phyloP scores from a whole-genome alignment of 208 protist genomes.

The Trichomonas tenax region DNA sequence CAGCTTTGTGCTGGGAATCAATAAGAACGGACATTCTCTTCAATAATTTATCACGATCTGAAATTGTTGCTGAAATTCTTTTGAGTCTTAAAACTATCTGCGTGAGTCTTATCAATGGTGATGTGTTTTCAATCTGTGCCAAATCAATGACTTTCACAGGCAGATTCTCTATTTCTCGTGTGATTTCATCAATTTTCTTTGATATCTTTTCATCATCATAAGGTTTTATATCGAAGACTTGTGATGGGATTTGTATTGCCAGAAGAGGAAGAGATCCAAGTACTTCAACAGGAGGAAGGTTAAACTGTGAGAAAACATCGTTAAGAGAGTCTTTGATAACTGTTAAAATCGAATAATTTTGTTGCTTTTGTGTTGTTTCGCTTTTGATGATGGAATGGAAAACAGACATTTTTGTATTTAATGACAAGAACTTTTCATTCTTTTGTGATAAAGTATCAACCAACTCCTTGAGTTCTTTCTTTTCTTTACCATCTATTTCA shows the following conservation, averaged over 20 bases:
- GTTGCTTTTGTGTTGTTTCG: background rate
- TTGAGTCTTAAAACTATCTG: background rate
- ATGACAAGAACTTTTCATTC: background rate
- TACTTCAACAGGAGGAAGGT: background rate
- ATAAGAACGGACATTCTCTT: background rate
- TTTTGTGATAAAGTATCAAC: background rate
- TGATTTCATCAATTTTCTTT: background rate
- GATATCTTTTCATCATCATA: background rate
- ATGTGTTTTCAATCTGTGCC: background rate
- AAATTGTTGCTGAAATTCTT: background rate
- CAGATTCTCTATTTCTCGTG: background rate
- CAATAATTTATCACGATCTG: background rate
- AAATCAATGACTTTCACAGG: background rate
- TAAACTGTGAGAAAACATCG: background rate
- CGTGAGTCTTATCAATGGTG: background rate
- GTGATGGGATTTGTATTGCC: background rate
- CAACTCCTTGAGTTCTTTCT: background rate
- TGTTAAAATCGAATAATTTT: background rate
- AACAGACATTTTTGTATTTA: background rate
- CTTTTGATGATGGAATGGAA: background rate
- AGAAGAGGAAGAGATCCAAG: background rate
- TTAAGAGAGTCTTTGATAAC: background rate
- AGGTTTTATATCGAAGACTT: background rate
- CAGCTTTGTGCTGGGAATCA: background rate
- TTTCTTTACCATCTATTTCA: background rate